Percentiles rank a stretch among this genome's conserved stretches.
Evolutionary conservation across 306 rosid genomes (phyloP).

Genomic region (Prinsepia uniflora): DNA sequence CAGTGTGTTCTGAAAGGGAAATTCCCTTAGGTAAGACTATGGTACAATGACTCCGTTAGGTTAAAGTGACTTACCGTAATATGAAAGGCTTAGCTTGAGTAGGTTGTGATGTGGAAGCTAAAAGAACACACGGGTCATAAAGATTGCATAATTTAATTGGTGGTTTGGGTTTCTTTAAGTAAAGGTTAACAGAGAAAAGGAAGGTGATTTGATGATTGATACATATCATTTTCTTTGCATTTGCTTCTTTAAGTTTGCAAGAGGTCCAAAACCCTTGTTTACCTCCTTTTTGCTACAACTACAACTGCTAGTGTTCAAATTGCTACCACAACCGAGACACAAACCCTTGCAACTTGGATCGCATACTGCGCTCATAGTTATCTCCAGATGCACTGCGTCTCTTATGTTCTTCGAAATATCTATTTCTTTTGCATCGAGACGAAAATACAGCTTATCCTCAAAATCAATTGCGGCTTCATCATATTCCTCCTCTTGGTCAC

Average conservation of each 20-base stretch:
- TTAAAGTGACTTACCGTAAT: too few relatives aligned
- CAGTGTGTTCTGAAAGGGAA: too few relatives aligned
- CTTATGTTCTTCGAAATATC: constrained; percentile 89
- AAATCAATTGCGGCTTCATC: constrained; percentile 50
- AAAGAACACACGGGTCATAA: too few relatives aligned
- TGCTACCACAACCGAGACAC: constrained; percentile 74
- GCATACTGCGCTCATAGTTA: constrained; percentile 60
- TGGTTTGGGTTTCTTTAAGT: too few relatives aligned
- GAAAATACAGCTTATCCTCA: constrained; percentile 74
- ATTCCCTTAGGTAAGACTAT: too few relatives aligned
- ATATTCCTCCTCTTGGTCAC: constrained; percentile 37
- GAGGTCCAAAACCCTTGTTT: constrained; percentile 49
- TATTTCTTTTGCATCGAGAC: constrained; percentile 55
- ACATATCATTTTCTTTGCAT: constrained; percentile 37
- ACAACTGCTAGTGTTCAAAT: constrained; percentile 64
- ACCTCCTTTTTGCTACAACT: constrained; percentile 47
- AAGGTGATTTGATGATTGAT: too few relatives aligned
- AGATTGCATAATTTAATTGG: too few relatives aligned
- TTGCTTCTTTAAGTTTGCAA: constrained; percentile 60
- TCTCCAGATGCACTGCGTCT: constrained; percentile 83
- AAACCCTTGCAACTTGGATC: constrained; percentile 67
- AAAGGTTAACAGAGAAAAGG: too few relatives aligned
- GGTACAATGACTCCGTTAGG: too few relatives aligned
- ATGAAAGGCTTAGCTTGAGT: too few relatives aligned
- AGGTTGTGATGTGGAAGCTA: too few relatives aligned